These are phyloP conservation scores for Pestalotiopsis fici DNA, from an alignment of 2,329 filamentous ascomycete genomes.

Conservation along the genomic window DNA sequence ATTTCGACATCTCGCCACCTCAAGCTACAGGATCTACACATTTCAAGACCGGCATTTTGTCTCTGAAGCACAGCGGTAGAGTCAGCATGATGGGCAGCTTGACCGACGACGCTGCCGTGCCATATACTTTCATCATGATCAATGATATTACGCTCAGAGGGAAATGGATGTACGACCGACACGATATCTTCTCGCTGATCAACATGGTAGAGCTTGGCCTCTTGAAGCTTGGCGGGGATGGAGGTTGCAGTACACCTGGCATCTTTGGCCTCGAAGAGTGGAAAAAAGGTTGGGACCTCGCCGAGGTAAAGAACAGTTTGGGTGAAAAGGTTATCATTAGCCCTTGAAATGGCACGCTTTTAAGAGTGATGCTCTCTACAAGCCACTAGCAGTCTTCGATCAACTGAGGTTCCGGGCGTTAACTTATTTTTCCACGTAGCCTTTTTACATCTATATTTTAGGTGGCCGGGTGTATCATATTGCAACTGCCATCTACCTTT, in stretches of 20 bases:
- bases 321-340: neutral
- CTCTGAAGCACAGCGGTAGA: conserved; percentile 31
- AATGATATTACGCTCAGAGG: conserved; percentile 36
- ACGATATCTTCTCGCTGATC: conserved; percentile 35
- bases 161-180: conserved; percentile 41
- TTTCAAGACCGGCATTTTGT: conserved; percentile 35
- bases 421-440: neutral
- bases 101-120: conserved; percentile 26
- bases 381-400: neutral
- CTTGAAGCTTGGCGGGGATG: conserved; percentile 28
- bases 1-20: conserved; percentile 44
- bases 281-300: conserved; percentile 11
- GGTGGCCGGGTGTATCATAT: neutral
- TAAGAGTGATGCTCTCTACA: neutral
- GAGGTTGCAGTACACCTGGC: conserved; percentile 25
- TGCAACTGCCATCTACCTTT: too few relatives aligned
- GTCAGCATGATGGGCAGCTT: conserved; percentile 28
- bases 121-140: conserved; percentile 29
- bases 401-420: neutral
- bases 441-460: neutral
- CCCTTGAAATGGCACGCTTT: neutral
- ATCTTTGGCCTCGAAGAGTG: conserved; percentile 18
- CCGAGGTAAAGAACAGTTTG: neutral
- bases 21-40: conserved; percentile 34
- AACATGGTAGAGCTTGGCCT: conserved; percentile 34